A percentile compares a stretch with the other conserved stretches of the same genome.
phyloP scores from a whole-genome alignment of 2,329 filamentous ascomycete genomes.

The Sarocladium oryzae region DNA sequence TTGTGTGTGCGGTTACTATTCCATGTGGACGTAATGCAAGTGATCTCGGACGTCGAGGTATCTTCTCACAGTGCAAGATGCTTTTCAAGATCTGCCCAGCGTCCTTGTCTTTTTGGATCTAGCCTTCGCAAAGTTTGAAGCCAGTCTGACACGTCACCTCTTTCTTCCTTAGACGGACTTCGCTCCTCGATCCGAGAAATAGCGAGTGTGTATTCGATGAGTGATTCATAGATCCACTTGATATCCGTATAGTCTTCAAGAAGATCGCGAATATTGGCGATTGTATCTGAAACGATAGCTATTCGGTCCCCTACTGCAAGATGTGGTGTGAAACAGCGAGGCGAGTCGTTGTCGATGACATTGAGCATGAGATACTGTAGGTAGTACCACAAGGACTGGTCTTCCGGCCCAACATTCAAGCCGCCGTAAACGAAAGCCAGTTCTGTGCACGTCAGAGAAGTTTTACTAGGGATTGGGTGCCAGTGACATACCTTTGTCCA shows the following conservation, averaged over 20 bases:
- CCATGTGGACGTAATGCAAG: neutral
- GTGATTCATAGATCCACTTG: constrained; percentile 85
- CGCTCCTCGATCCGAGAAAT: constrained; percentile 47
- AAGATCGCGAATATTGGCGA: constrained; percentile 65
- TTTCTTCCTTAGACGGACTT: constrained; percentile 18
- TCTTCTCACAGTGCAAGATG: constrained; percentile 18
- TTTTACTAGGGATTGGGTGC: neutral
- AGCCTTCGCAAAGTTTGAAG: constrained; percentile 59
- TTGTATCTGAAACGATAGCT: constrained; percentile 61
- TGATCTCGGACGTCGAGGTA: too few species aligned
- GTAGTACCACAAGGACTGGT: constrained; percentile 97
- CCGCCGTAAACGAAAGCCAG: constrained; percentile 69
- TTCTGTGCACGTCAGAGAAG: constrained; percentile 42
- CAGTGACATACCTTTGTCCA: constrained; percentile 55
- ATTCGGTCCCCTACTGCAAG: constrained; percentile 56
- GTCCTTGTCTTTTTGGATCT: constrained; percentile 66
- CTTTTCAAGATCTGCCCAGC: constrained; percentile 67
- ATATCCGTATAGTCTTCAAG: constrained; percentile 50
- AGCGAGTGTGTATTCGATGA: constrained; percentile 66
- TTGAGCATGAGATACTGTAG: constrained; percentile 80
- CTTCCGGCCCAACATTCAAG: constrained; percentile 82
- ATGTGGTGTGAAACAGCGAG: constrained; percentile 56
- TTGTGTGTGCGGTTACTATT: too few species aligned
- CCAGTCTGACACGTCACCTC: constrained; percentile 47
- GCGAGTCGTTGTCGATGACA: constrained; percentile 43